Evolutionary conservation across 192 early-diverging fungal species (phyloP), one percentile per base, ranked within the genome.

Genomic region (Linnemannia hyalina): DNA sequence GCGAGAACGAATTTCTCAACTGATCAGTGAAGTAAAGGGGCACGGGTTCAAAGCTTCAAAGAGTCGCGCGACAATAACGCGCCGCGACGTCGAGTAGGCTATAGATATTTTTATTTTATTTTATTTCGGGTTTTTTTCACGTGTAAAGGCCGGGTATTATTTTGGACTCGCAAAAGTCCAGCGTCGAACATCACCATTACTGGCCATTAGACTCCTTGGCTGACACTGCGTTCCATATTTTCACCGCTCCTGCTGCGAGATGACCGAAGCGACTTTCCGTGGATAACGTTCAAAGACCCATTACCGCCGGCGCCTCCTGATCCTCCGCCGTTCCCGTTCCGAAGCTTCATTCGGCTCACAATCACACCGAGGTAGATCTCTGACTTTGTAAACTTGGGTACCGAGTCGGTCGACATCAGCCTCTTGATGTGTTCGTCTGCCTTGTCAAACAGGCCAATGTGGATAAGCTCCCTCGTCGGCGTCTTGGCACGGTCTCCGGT

Each of bases 331-430:
- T 22, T 26, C 7, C 60, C 60, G 23, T 63, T 63, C 29, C 60
- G 60, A 63, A 63, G 78, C 54, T 80, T 80, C 40, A 86, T 80
- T 32, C 84, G 60, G 57, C 81, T 86, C 84, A 86, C 77, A 79
- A 86, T 86, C 44, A 81, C 84, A n/a, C 78, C 79, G 1, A 79
- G 78, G 42, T 93, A 93, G 49, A 76, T 83, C 73, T 92, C 89
- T 20, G 95, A 94, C 68, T 90, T 92, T 42, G 93, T 83, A 81
- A 95, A 96, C 78, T 95, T 96, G 3, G 95, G 94, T 13, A 95
- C 91, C 23, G 94, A 95, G 77, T 96, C 95, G 1, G 92, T 91
- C 6, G 95, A 93, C 93, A 95, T 93, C 29, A 96, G 80, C 57
- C 90, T 74, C 83, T 93, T 95, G 60, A 96, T 94, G 54, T 95